Evolutionary conservation across 345 rosid species (phyloP), one percentile per base, ranked within the genome.

Genomic region (Syzygium oleosum): DNA sequence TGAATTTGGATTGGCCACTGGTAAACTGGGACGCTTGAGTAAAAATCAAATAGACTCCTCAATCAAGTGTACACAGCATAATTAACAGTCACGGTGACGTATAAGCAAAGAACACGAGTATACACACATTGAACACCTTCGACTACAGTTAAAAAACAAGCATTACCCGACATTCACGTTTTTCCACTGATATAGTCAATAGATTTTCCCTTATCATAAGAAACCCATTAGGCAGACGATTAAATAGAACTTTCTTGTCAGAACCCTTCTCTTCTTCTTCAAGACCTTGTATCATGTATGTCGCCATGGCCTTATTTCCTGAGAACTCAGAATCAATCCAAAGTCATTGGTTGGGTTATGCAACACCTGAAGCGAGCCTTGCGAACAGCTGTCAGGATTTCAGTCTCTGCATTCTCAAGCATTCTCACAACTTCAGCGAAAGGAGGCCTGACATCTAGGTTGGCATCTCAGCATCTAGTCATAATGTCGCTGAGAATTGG

Each of bases 291-390:
- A 73, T 73, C 80, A 73, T 73, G 80, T 68, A 38, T 34, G 80
- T 38, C 22, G 79, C 25, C 46, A 38, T 73, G 49, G 80, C 80
- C 73, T 73, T 73, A 34, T 73, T 73, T 73, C 80, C 80, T 34
- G 80, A 73, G 13, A 38, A 73, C 80, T 73, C 27, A 19, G 46
- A 73, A 73, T 92, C 88, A 90, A 85, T 91, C 93, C 77, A 51
- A 1, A 51, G 94, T 91, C 94, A 89, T 90, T 49, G 94, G 94
- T 22, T 88, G 91, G 34, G 91, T 80, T 8, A 91, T 87, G 84
- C 94, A 92, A 84, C 94, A 92, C 89, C 92, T 89, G 91, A 92
- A 92, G 43, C 92, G 92, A 56, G 92, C 94, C 89, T 90, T 92
- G 53, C 92, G 91, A 19, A 91, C 91, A 84, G 88, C 90, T 10